A percentile compares a stretch with the other conserved stretches of the same genome.
These are phyloP conservation scores for Alectoria sarmentosa DNA, from an alignment of 495 filamentous ascomycete species.

Conservation along the genomic window DNA sequence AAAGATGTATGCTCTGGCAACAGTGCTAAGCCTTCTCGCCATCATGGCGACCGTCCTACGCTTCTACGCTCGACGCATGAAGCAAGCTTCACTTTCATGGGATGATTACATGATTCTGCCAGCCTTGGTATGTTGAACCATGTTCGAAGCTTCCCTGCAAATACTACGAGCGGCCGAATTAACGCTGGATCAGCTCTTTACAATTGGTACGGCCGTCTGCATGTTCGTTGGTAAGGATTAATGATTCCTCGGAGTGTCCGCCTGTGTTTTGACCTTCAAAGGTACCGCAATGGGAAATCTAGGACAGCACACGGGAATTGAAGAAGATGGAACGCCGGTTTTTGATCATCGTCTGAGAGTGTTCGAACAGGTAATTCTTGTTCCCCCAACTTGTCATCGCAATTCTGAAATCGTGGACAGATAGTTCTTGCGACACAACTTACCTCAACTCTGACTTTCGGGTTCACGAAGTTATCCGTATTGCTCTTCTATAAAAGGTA, in stretches of 20 bases:
- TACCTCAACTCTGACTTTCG: not conserved
- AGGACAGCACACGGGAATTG: not conserved
- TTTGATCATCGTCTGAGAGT: not conserved
- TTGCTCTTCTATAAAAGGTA: conserved; percentile 12
- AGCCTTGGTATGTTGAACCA: conserved; percentile 8
- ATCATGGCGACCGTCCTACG: not conserved
- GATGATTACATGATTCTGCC: conserved; percentile 14
- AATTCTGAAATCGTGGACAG: not conserved
- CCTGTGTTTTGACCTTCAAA: not conserved
- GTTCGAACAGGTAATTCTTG: not conserved
- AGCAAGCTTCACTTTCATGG: conserved; percentile 1
- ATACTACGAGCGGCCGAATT: not conserved
- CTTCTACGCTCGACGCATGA: conserved; percentile 4
- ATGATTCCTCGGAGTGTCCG: not conserved
- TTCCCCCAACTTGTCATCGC: not conserved
- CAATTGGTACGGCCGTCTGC: not conserved
- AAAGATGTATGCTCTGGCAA: conserved; percentile 11
- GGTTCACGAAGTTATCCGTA: conserved; percentile 8
- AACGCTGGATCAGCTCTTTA: not conserved
- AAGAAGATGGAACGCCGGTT: not conserved
- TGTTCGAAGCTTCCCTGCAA: not conserved
- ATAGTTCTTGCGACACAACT: conserved; percentile 2
- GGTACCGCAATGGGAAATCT: conserved; percentile 1
- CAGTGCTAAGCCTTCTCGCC: not conserved
- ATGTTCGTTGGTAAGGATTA: conserved; percentile 1